Base-by-base conservation (phyloP, 139 green algal genomes). In the Desmodesmus armatus region DNA sequence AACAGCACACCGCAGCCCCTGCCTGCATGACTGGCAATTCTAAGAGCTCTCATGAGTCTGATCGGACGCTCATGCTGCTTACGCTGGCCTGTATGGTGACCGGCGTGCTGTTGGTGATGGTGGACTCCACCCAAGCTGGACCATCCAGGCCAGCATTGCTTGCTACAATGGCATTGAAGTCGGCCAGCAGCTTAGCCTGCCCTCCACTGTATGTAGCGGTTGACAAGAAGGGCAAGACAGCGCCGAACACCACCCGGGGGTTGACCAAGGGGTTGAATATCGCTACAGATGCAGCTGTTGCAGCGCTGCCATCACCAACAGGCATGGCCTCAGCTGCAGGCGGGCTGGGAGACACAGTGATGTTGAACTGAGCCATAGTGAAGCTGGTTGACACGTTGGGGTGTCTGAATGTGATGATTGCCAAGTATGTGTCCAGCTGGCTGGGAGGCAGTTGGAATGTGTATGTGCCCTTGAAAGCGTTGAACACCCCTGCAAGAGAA, bases 401-500 rank as follows among this genome's bases (percentile, higher is more conserved):
- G 73, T 85, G 80, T 29, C 83, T 47, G 35, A 91, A 23, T 19
- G 53, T 77, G 0, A 91, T 72, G 27, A 88, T 41, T 1, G 72
- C 87, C n/a, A 77, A 13, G 83, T 87, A 91, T 66, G 79, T 73
- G 17, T 85, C 58, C 25, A 55, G 27, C 17, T 55, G 27, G 17
- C 29, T 17, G n/a, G 86, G 83, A 13, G 19, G 69, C 13, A 91
- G 3, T 17, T 27, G 31, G 44, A 88, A 55, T 39, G 69, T 78
- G 74, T 88, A 88, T 3, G 55, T 44, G 44, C 65, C 37, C 17
- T 60, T 73, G 63, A 63, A 62, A 4, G 73, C 21, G 15, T 86
- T 81, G 60, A 87, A 91, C 67, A 44, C 79, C 87, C 88, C 82
- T n/a, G n/a, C n/a, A n/a, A n/a, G n/a, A n/a, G n/a, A n/a, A n/a